These are phyloP conservation scores for Clonostachys chloroleuca DNA, from an alignment of 2,329 filamentous ascomycete genomes.

Conservation along the genomic window DNA sequence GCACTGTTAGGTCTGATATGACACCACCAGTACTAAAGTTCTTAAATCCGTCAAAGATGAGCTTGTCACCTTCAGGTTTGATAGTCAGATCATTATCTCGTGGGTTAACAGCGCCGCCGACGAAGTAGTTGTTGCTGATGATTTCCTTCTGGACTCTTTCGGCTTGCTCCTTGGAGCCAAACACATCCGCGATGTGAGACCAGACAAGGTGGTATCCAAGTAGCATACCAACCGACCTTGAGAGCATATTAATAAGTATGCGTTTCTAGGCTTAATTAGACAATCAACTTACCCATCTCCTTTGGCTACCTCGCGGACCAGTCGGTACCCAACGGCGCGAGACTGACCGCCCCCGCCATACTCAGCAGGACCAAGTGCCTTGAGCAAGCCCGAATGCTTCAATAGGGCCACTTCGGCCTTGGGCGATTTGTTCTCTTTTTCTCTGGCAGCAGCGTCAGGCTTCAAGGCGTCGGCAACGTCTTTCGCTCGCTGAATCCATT, in stretches of 20 bases:
- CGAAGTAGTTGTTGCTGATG: slow-evolving; percentile 60
- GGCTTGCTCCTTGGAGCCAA: slow-evolving; percentile 55
- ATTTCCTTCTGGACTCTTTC: slow-evolving; percentile 53
- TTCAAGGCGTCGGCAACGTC: slow-evolving; percentile 29
- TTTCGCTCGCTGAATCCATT: slow-evolving; percentile 30
- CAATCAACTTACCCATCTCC: slow-evolving; percentile 45
- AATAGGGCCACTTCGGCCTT: slow-evolving; percentile 30
- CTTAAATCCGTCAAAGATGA: slow-evolving; percentile 60
- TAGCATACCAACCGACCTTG: slow-evolving; percentile 57
- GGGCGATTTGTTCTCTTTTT: slow-evolving; percentile 32
- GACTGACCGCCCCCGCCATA: slow-evolving; percentile 38
- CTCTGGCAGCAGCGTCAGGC: slow-evolving; percentile 23
- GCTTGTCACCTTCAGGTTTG: slow-evolving; percentile 43
- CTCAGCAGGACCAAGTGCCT: slow-evolving; percentile 28
- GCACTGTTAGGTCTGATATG: slow-evolving; percentile 59
- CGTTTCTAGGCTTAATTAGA: background rate
- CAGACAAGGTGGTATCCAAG: slow-evolving; percentile 62
- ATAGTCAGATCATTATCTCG: slow-evolving; percentile 58
- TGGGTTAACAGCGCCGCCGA: slow-evolving; percentile 63
- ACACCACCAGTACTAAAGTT: slow-evolving; percentile 66
- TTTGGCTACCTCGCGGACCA: slow-evolving; percentile 58
- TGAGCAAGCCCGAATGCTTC: slow-evolving; percentile 33
- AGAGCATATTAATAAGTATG: background rate
- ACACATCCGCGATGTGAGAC: slow-evolving; percentile 55
- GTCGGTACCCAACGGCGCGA: slow-evolving; percentile 48